Evolutionary conservation across 805 yeast genomes (phyloP).

Genomic region (Lipomyces chichibuensis): DNA sequence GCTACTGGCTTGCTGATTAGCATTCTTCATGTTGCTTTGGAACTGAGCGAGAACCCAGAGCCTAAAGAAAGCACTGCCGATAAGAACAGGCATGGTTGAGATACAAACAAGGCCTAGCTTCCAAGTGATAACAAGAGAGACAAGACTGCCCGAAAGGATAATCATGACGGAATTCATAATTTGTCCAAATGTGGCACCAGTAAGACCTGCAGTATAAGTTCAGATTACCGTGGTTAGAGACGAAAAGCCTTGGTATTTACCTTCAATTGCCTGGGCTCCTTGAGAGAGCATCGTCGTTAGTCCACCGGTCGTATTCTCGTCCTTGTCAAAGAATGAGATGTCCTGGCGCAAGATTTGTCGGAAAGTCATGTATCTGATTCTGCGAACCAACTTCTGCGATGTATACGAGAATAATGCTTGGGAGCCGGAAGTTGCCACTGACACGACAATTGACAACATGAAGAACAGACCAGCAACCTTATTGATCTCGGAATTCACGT

Average conservation of each 20-base stretch:
- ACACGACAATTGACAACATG: constrained; percentile 40
- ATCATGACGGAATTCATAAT: constrained; percentile 47
- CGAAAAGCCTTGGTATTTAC: constrained; percentile 17
- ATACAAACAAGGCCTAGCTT: constrained; percentile 49
- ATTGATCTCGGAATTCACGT: constrained; percentile 39
- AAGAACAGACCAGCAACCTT: constrained; percentile 36
- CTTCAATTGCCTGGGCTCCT: constrained; percentile 41
- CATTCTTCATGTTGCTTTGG: constrained; percentile 35
- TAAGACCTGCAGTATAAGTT: neutral
- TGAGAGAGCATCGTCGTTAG: constrained; percentile 39
- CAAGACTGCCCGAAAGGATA: constrained; percentile 37
- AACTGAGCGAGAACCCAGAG: constrained; percentile 44
- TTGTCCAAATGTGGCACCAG: constrained; percentile 42
- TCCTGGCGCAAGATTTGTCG: constrained; percentile 39
- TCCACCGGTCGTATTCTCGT: constrained; percentile 39
- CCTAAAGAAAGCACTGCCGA: constrained; percentile 49
- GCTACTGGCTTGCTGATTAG: constrained; percentile 23
- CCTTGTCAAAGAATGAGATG: constrained; percentile 39
- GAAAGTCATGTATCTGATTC: constrained; percentile 37
- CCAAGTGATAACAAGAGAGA: constrained; percentile 49
- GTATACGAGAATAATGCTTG: constrained; percentile 23
- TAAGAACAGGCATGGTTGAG: constrained; percentile 44
- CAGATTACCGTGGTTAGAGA: neutral
- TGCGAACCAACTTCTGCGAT: constrained; percentile 35
- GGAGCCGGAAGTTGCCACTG: constrained; percentile 7